These are phyloP conservation scores for Chlorella sp. DNA, from an alignment of 139 green algal species.

Conservation along the genomic window DNA sequence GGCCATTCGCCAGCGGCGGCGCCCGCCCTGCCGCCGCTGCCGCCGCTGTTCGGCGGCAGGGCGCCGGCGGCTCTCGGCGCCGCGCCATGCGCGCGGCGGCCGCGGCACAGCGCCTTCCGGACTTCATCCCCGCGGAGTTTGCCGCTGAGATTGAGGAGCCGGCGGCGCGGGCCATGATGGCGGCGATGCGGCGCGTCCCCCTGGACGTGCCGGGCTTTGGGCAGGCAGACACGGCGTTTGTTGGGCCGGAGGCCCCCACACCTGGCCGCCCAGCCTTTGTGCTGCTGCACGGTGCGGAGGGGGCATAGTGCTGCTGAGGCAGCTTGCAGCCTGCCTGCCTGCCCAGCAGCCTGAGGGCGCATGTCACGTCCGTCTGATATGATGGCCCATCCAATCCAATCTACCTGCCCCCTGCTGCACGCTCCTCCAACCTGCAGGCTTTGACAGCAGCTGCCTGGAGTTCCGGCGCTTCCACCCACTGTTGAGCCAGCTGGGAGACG, in stretches of 20 bases:
- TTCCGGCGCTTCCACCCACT: slow-evolving; percentile 85
- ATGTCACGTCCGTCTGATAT: too few species aligned
- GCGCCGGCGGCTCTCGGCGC: not conserved
- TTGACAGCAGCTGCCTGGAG: slow-evolving; percentile 89
- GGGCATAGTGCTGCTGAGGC: not conserved
- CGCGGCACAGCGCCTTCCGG: not conserved
- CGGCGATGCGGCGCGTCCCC: slow-evolving; percentile 24
- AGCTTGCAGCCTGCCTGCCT: too few species aligned
- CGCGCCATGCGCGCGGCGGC: not conserved
- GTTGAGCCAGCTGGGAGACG: slow-evolving; percentile 56
- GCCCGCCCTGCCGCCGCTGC: not conserved
- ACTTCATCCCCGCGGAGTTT: slow-evolving; percentile 29
- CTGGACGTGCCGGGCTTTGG: slow-evolving; percentile 42
- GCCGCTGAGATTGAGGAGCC: slow-evolving; percentile 44
- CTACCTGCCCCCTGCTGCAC: too few species aligned
- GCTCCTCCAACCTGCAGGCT: too few species aligned
- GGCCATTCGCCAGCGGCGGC: not conserved
- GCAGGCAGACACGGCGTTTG: slow-evolving; percentile 52
- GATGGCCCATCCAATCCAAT: too few species aligned
- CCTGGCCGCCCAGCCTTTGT: slow-evolving; percentile 68
- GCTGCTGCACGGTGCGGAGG: slow-evolving; percentile 82
- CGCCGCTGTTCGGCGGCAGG: not conserved
- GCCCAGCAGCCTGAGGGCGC: too few species aligned
- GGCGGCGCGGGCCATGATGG: slow-evolving; percentile 46
- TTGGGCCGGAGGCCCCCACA: slow-evolving; percentile 22